Percentiles rank a stretch among this genome's conserved stretches.
Evolutionary conservation across 1,284 basidiomycete species (phyloP).

Genomic region (Apiotrichum mycotoxinovorans): DNA sequence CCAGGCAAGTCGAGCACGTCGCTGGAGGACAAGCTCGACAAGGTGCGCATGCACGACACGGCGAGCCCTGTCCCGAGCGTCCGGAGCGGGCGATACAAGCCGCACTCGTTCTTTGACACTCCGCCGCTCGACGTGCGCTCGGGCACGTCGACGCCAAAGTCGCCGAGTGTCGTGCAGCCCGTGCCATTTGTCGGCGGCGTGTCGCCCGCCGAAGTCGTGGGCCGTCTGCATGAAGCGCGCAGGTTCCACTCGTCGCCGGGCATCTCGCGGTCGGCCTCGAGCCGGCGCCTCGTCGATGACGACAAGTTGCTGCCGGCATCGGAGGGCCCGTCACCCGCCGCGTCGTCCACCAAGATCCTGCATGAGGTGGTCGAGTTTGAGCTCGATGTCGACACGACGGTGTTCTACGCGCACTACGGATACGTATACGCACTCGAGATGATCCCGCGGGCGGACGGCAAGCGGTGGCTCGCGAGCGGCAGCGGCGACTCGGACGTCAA

Average conservation of each 20-base stretch:
- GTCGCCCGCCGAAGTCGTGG: slow-evolving; percentile 17
- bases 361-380: slow-evolving; percentile 44
- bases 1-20: neutral
- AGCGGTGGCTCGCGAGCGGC: slow-evolving; percentile 68
- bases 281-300: neutral
- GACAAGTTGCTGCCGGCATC: neutral
- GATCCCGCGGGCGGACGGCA: slow-evolving; percentile 46
- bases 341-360: neutral
- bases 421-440: slow-evolving; percentile 86
- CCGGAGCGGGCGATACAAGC: slow-evolving; percentile 39
- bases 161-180: slow-evolving; percentile 6
- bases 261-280: slow-evolving; percentile 5
- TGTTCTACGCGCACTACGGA: slow-evolving; percentile 86
- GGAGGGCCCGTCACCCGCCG: neutral
- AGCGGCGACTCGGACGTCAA: slow-evolving; percentile 87
- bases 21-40: neutral
- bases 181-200: slow-evolving; percentile 1
- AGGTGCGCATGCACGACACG: neutral
- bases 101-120: slow-evolving; percentile 45
- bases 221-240: neutral
- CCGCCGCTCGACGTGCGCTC: slow-evolving; percentile 26
- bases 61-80: neutral
- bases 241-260: neutral
- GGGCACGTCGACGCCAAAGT: slow-evolving; percentile 31
- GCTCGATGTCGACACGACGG: slow-evolving; percentile 65